Percentiles rank a stretch among this genome's conserved stretches.
phyloP scores from a whole-genome alignment of 2,329 filamentous ascomycete species.

The Geosmithia putterillii region DNA sequence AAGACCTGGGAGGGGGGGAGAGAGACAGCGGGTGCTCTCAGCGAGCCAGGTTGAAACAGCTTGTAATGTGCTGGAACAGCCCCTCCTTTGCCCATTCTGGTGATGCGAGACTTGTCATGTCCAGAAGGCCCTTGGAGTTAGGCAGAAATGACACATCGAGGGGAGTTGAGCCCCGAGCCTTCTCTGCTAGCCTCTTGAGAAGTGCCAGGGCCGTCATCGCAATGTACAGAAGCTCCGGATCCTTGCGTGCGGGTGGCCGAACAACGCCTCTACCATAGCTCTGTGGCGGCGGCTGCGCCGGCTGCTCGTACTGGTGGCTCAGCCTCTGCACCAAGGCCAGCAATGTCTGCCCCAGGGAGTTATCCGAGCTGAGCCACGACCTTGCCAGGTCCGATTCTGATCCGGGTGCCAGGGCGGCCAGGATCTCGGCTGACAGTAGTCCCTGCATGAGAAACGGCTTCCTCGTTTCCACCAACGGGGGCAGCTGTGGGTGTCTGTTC shows the following conservation, averaged over 20 bases:
- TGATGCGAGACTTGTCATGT: conserved; percentile 52
- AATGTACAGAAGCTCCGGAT: conserved; percentile 47
- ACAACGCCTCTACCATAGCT: conserved; percentile 16
- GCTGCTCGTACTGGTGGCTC: conserved; percentile 47
- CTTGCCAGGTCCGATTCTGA: conserved; percentile 63
- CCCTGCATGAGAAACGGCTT: conserved; percentile 90
- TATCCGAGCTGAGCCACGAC: conserved; percentile 71
- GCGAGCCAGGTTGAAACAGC: conserved; percentile 38
- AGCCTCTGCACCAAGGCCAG: conserved; percentile 64
- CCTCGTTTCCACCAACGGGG: conserved; percentile 64
- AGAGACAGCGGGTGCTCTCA: conserved; percentile 9
- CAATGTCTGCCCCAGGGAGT: conserved; percentile 73
- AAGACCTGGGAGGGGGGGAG: neutral
- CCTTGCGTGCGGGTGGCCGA: conserved; percentile 24
- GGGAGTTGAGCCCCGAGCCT: conserved; percentile 40
- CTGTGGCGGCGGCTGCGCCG: conserved; percentile 11
- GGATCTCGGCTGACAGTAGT: conserved; percentile 77
- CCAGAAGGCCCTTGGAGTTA: conserved; percentile 53
- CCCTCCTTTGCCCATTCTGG: conserved; percentile 50
- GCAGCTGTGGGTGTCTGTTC: conserved; percentile 44
- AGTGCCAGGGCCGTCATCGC: conserved; percentile 56
- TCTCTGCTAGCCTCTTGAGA: conserved; percentile 57
- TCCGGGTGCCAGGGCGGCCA: conserved; percentile 61
- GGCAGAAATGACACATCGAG: conserved; percentile 53
- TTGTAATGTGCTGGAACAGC: conserved; percentile 56